phyloP scores from a whole-genome alignment of 345 rosid genomes.

The Lepidium didymum region DNA sequence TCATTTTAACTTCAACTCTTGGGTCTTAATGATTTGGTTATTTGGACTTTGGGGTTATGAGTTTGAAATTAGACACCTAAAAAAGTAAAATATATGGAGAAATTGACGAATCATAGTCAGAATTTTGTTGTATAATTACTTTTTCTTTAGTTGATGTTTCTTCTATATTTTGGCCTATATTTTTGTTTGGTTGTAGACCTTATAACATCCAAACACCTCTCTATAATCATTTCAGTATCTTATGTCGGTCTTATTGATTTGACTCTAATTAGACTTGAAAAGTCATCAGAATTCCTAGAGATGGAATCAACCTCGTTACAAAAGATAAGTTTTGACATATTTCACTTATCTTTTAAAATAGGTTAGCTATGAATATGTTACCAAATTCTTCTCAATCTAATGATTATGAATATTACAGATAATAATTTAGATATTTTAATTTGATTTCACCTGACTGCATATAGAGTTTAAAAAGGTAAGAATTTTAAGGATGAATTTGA shows the following conservation, averaged over 20 bases:
- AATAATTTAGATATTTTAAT: too few species aligned
- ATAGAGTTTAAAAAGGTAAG: too few species aligned
- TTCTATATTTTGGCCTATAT: not conserved
- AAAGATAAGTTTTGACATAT: too few species aligned
- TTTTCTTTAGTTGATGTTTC: not conserved
- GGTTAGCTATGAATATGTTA: too few species aligned
- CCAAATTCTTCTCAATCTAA: too few species aligned
- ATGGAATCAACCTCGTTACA: not conserved
- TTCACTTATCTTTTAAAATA: too few species aligned
- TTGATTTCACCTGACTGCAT: too few species aligned
- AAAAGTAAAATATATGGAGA: not conserved
- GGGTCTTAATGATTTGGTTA: not conserved
- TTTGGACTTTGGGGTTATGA: not conserved
- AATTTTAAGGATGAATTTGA: too few species aligned
- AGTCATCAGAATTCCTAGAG: not conserved
- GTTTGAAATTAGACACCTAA: not conserved
- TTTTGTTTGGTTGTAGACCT: constrained; percentile 9
- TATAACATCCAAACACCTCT: constrained; percentile 7
- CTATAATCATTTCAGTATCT: not conserved
- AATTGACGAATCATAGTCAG: not conserved
- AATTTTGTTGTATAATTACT: not conserved
- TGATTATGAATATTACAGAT: too few species aligned
- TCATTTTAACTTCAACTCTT: not conserved
- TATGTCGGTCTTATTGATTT: not conserved
- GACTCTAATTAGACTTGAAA: not conserved